These are phyloP conservation scores for Pyrenopolyporus hunteri DNA, from an alignment of 495 filamentous ascomycete genomes.

Conservation along the genomic window DNA sequence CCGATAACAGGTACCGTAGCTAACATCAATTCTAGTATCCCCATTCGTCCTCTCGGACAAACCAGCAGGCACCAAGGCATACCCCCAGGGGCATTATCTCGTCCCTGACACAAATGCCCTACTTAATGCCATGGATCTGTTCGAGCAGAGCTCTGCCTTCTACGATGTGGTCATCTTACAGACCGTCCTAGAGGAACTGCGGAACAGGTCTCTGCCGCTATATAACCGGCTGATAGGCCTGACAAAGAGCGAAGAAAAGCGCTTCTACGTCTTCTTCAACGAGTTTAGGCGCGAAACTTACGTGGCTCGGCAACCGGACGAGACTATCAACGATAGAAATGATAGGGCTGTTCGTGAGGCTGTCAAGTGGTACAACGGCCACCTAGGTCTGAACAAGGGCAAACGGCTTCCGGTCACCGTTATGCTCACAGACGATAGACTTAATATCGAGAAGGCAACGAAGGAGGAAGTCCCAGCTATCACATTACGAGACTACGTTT, in stretches of 20 bases:
- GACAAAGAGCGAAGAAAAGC: constrained; percentile 92
- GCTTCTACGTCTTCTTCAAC: constrained; percentile 99
- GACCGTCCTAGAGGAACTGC: constrained; percentile 93
- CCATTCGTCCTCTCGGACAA: constrained; percentile 87
- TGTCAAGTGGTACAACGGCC: constrained; percentile 86
- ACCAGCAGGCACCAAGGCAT: constrained; percentile 80
- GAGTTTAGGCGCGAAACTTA: constrained; percentile 95
- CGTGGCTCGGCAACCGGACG: constrained; percentile 71
- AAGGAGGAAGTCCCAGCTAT: constrained; percentile 70
- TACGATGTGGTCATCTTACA: constrained; percentile 95
- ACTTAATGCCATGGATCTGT: constrained; percentile 93
- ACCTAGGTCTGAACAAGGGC: constrained; percentile 68
- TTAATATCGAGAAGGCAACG: constrained; percentile 83
- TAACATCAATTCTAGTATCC: constrained; percentile 57
- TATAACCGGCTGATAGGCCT: constrained; percentile 91
- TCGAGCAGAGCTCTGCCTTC: constrained; percentile 89
- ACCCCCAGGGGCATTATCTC: constrained; percentile 89
- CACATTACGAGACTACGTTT: constrained; percentile 78
- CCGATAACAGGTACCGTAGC: constrained; percentile 4
- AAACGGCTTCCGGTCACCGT: constrained; percentile 76
- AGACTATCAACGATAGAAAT: constrained; percentile 96
- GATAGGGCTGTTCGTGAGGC: constrained; percentile 88
- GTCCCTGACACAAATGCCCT: constrained; percentile 97
- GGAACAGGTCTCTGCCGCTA: constrained; percentile 89
- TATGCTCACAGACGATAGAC: constrained; percentile 91